Base-by-base conservation (phyloP, 2,329 filamentous ascomycete species). In the Metarhizium sp. region DNA sequence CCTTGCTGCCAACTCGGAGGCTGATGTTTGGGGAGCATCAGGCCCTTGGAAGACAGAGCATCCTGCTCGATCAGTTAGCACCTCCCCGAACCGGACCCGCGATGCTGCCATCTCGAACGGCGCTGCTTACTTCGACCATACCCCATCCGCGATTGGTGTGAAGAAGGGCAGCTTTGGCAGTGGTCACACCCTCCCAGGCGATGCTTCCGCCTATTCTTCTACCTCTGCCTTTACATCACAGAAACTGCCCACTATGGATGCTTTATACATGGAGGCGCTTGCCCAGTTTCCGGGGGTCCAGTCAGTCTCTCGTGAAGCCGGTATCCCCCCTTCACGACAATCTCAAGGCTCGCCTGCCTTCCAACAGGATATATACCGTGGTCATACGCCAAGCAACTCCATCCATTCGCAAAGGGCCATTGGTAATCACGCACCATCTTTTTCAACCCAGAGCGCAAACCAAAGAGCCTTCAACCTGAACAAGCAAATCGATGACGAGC, bases 1-100 rank as follows among this genome's bases (percentile, higher is more conserved):
- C 57, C 75, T 91, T 43, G 77, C 88, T 57, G 78, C 82, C 48
- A 81, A 84, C 46, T 88, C 87, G 10, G 85, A 90, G 64, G 80
- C 81, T 18, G 85, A 88, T 61, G 74, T 77, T 50, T 88, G 85
- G 83, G 68, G 64, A 42, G 47, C 40, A 57, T 71, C 75, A 59
- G 72, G 77, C 42, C 78, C 80, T 16, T 90, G 87, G 87, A 79
- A 78, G 59, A 71, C 75, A 29, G 79, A 82, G 49, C 70, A 63
- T 34, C 57, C 62, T 51, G 55, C 66, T 43, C 69, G 67, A 60
- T 76, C 78, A 40, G 76, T 76, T 55, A 81, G 74, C 59, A 78
- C 78, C 38, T 87, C 85, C 14, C 84, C 85, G 3, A 77, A 78
- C 47, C 75, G 80, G 55, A 75, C 75, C 38, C 77, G 81, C 58